Conservation (phyloP, 495 filamentous ascomycete species). For the Penicillium riverlandense region DNA sequence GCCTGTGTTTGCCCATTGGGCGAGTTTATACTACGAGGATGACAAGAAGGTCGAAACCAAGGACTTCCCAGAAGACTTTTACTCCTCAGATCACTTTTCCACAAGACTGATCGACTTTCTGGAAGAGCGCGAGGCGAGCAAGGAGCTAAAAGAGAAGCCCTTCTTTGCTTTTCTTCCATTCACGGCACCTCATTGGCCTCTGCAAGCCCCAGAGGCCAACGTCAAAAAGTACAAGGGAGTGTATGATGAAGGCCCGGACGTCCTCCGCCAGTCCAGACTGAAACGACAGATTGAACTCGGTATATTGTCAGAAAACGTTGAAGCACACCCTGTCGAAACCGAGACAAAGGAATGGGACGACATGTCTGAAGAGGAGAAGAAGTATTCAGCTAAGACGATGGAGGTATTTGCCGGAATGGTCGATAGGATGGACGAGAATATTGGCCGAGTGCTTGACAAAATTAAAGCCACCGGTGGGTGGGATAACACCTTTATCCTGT, state of each 20-base stretch:
- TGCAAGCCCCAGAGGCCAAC: slow-evolving; percentile 47
- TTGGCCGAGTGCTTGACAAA: slow-evolving; percentile 51
- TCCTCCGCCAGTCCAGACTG: slow-evolving; percentile 43
- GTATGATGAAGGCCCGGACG: slow-evolving; percentile 51
- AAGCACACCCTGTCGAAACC: slow-evolving; percentile 47
- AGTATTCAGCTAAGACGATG: slow-evolving; percentile 48
- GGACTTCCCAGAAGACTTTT: slow-evolving; percentile 47
- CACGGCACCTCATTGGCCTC: slow-evolving; percentile 57
- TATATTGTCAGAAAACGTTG: slow-evolving; percentile 43
- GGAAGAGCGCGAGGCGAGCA: slow-evolving; percentile 40
- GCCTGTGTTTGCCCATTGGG: slow-evolving; percentile 43
- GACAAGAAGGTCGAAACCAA: slow-evolving; percentile 40
- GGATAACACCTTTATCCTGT: slow-evolving; percentile 57
- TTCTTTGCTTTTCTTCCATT: slow-evolving; percentile 58
- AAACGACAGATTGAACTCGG: slow-evolving; percentile 42
- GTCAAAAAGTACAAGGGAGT: slow-evolving; percentile 47
- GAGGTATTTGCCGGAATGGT: slow-evolving; percentile 61
- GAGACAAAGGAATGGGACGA: slow-evolving; percentile 47
- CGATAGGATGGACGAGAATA: slow-evolving; percentile 53
- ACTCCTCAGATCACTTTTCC: slow-evolving; percentile 47
- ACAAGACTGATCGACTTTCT: slow-evolving; percentile 48
- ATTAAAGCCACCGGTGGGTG: slow-evolving; percentile 49
- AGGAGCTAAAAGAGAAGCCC: slow-evolving; percentile 37
- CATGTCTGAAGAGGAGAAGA: slow-evolving; percentile 41
- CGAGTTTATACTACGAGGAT: slow-evolving; percentile 54